phyloP scores from a whole-genome alignment of 2,329 filamentous ascomycete genomes.

The Phaeomoniella chlamydospora region DNA sequence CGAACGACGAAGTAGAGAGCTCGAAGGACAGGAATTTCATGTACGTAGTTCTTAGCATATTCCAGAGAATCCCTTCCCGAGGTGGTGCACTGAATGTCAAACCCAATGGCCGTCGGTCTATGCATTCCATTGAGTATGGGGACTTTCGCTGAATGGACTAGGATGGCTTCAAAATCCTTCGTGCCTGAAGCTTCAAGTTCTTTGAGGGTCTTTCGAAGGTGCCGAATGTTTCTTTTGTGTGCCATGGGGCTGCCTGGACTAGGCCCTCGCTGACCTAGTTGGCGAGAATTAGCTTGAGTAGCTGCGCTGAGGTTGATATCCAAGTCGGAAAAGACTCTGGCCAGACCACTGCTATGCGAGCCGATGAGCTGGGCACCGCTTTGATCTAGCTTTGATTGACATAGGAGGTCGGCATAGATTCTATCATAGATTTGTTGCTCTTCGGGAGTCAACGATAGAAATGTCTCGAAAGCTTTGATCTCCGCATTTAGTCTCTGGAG shows the following conservation, averaged over 20 bases:
- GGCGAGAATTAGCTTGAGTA: not conserved
- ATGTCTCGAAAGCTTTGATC: slow-evolving; percentile 29
- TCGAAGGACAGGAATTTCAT: slow-evolving; percentile 33
- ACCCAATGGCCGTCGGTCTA: slow-evolving; percentile 28
- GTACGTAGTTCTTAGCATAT: slow-evolving; percentile 30
- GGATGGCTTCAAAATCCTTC: slow-evolving; percentile 9
- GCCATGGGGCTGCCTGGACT: slow-evolving; percentile 19
- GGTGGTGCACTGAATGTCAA: slow-evolving; percentile 37
- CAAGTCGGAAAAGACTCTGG: slow-evolving; percentile 38
- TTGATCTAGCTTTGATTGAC: slow-evolving; percentile 12
- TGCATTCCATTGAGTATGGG: slow-evolving; percentile 25
- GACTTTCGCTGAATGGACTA: slow-evolving; percentile 12
- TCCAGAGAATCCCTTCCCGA: slow-evolving; percentile 24
- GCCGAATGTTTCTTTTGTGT: slow-evolving; percentile 10
- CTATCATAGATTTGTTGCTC: slow-evolving; percentile 22
- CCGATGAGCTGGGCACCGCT: slow-evolving; percentile 31
- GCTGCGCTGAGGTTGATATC: slow-evolving; percentile 27
- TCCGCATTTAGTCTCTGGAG: slow-evolving; percentile 25
- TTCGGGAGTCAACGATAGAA: slow-evolving; percentile 24
- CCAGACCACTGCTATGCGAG: slow-evolving; percentile 37
- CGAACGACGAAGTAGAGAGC: slow-evolving; percentile 36
- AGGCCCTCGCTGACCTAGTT: slow-evolving; percentile 14
- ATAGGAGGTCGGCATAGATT: slow-evolving; percentile 15
- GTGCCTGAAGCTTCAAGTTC: slow-evolving; percentile 10
- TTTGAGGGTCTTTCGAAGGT: slow-evolving; percentile 12